phyloP scores from a whole-genome alignment of 2,329 filamentous ascomycete species.

The Colletotrichum euphorbiae region DNA sequence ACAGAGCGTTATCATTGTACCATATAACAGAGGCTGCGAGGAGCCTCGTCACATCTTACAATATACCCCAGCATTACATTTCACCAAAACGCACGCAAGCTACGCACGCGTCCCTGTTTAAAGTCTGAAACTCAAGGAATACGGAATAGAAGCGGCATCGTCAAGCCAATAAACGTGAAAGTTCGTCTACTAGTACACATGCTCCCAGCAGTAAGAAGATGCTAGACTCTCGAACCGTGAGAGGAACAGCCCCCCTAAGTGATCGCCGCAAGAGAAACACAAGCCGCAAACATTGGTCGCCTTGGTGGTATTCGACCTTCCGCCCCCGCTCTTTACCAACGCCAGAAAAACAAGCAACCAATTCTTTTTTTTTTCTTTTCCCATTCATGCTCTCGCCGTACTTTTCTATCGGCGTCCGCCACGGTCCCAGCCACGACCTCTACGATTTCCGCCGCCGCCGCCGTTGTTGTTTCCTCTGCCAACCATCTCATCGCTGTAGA shows the following conservation, averaged over 20 bases:
- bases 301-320: slow-evolving; percentile 22
- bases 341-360: slow-evolving; percentile 16
- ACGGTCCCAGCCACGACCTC: slow-evolving; percentile 41
- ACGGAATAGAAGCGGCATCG: not conserved
- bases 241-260: not conserved
- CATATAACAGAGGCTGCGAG: not conserved
- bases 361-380: not conserved
- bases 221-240: not conserved
- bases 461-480: slow-evolving; percentile 22
- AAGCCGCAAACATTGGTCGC: slow-evolving; percentile 5
- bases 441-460: slow-evolving; percentile 35
- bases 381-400: not conserved
- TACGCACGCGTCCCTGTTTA: not conserved
- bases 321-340: slow-evolving; percentile 27
- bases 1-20: slow-evolving; percentile 9
- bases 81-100: not conserved
- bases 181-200: slow-evolving; percentile 10
- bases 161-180: not conserved
- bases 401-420: slow-evolving; percentile 22
- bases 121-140: not conserved
- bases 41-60: not conserved
- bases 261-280: not conserved
- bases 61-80: slow-evolving; percentile 6
- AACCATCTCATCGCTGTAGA: slow-evolving; percentile 66
- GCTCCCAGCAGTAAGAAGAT: not conserved